These are phyloP conservation scores for Xanthoparmelia taractica DNA, from an alignment of 495 filamentous ascomycete genomes.

Conservation along the genomic window DNA sequence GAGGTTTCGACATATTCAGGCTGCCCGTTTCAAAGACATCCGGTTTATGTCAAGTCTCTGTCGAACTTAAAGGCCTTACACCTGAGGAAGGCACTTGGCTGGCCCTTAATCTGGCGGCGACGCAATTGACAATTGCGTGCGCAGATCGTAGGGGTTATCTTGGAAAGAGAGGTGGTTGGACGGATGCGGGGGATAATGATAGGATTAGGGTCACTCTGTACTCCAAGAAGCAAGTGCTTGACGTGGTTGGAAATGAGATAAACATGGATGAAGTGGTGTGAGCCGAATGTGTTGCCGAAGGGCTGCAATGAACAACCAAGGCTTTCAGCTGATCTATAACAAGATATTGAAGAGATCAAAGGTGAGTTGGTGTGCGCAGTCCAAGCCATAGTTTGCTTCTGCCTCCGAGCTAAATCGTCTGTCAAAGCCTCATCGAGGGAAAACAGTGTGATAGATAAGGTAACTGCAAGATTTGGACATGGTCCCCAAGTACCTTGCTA, in stretches of 20 bases:
- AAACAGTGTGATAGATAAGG: no score
- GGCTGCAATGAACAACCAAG: not conserved
- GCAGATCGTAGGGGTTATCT: not conserved
- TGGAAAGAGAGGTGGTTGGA: not conserved
- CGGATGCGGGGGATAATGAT: not conserved
- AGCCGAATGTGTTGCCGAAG: not conserved
- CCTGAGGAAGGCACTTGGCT: not conserved
- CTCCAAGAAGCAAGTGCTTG: not conserved
- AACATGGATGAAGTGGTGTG: not conserved
- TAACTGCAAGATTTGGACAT: no score
- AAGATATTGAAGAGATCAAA: not conserved
- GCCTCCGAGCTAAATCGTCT: no score
- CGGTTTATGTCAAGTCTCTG: not conserved
- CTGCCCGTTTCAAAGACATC: not conserved
- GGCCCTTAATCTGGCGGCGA: not conserved
- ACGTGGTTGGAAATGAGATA: not conserved
- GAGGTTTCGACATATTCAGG: not conserved
- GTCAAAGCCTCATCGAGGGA: no score
- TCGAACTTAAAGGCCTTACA: not conserved
- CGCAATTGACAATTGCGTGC: not conserved
- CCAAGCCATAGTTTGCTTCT: no score
- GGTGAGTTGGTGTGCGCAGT: no score
- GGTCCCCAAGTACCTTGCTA: no score
- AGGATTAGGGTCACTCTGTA: not conserved
- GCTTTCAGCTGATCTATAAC: not conserved